These are phyloP conservation scores for Coemansia sp. DNA, from an alignment of 192 early-diverging fungal species.

Conservation along the genomic window DNA sequence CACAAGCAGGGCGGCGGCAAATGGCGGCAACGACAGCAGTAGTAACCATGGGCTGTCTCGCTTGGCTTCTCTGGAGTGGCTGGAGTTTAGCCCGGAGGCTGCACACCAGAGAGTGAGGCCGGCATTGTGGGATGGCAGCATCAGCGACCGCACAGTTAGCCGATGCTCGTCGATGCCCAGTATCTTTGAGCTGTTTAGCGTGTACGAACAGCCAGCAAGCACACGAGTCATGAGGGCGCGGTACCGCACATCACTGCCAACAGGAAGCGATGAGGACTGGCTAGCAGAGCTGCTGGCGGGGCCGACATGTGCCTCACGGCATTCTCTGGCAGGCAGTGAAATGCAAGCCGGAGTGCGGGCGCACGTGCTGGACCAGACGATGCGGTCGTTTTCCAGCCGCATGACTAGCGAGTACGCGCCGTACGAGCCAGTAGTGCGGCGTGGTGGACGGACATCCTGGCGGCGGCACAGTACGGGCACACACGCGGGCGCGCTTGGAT, in stretches of 20 bases:
- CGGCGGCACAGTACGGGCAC: slow-evolving; percentile 23
- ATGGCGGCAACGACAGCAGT: slow-evolving; percentile 5
- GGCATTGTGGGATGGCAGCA: slow-evolving; percentile 14
- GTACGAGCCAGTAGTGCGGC: not conserved
- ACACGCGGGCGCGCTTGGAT: not conserved
- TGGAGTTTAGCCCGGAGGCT: not conserved
- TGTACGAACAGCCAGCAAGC: not conserved
- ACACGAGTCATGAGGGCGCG: not conserved
- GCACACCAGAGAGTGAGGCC: not conserved
- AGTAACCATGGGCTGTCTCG: not conserved
- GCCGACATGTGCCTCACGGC: slow-evolving; percentile 20
- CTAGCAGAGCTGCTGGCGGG: slow-evolving; percentile 9
- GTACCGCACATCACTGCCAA: not conserved
- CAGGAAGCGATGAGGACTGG: slow-evolving; percentile 8
- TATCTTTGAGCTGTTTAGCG: slow-evolving; percentile 5
- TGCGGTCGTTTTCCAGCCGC: slow-evolving; percentile 18
- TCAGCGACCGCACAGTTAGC: slow-evolving; percentile 9
- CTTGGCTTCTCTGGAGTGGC: not conserved
- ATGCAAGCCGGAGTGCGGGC: slow-evolving; percentile 17
- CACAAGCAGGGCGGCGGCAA: not conserved
- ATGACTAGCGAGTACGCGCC: slow-evolving; percentile 1
- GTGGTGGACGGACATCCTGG: not conserved
- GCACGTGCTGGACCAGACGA: slow-evolving; percentile 19
- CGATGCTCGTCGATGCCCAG: slow-evolving; percentile 16
- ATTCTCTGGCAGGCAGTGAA: slow-evolving; percentile 2